Evolutionary conservation across 768 basidiomycete genomes (phyloP), one percentile per base, ranked within the genome.

Genomic region (Pholiota molesta): DNA sequence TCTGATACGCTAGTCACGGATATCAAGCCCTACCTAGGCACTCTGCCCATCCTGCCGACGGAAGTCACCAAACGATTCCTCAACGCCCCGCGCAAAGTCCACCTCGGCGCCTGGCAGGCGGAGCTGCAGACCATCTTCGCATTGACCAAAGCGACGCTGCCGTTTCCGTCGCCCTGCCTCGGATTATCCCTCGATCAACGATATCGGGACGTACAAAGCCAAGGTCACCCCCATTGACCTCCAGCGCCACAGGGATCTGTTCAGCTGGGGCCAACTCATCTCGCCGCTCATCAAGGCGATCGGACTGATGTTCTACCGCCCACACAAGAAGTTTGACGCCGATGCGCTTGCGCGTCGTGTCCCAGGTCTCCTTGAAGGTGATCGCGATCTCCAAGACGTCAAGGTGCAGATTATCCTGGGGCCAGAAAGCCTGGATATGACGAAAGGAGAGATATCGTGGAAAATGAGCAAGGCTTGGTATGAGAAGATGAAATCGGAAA

Each of bases 381-480:
- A 52, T 2, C 42, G 17, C 14, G 23, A 52, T 11, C 31, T 39
- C 14, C 21, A 17, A 2, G 57, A 42, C 3, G 10, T 57, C 5
- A 31, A 61, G 19, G 29, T 60, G 19, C 62, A 64, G 51, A 54
- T 66, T 5, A 37, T 67, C 14, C 35, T 66, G 2, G 59, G 52
- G 6, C 23, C 39, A 11, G 60, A 61, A 44, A 40, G 21, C 3
- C 33, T 65, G 6, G 56, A 68, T 56, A 39, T 65, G n/a, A 31
- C 49, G 26, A 53, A 53, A 17, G 59, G 64, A 17, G 35, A 52
- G 29, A 55, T 70, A 2, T 39, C 53, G 8, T 68, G 67, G 69
- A 65, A 57, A 37, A 67, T 67, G 66, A 60, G 61, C 39, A 63
- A 39, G 51, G 44, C 51, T 63, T 68, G 65, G 63, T 66, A 64